A percentile compares a stretch with the other conserved stretches of the same genome.
Conservation (phyloP, 2,329 filamentous ascomycete genomes). For the Alternaria arborescens region DNA sequence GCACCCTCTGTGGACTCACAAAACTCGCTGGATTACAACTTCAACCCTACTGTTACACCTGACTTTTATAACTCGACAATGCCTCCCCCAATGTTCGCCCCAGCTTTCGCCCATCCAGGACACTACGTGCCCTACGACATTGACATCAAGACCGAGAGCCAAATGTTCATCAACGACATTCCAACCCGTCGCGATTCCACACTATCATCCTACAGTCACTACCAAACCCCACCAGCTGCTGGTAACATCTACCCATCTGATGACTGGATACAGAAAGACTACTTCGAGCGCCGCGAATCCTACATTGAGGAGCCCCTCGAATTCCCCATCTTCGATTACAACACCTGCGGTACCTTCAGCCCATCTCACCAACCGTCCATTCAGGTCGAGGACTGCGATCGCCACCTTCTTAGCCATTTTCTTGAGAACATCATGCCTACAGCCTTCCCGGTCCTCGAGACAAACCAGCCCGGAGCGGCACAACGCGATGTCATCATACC, state of each 20-base stretch:
- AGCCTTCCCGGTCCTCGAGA: conserved; percentile 91
- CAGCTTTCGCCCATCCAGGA: conserved; percentile 61
- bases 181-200: conserved; percentile 86
- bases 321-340: conserved; percentile 84
- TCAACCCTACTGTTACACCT: conserved; percentile 67
- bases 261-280: conserved; percentile 76
- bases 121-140: conserved; percentile 86
- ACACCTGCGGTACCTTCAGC: conserved; percentile 69
- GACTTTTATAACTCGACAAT: conserved; percentile 68
- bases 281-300: conserved; percentile 74
- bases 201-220: conserved; percentile 92
- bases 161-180: conserved; percentile 92
- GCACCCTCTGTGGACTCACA: conserved; percentile 84
- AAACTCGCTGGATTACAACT: conserved; percentile 69
- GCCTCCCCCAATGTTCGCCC: conserved; percentile 60
- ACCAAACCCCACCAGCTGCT: conserved; percentile 77
- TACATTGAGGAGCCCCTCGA: conserved; percentile 66
- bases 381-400: conserved; percentile 87
- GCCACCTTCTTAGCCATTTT: conserved; percentile 88
- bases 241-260: conserved; percentile 72
- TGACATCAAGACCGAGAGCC: conserved; percentile 93
- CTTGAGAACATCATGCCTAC: conserved; percentile 85
- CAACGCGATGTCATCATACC: conserved; percentile 84
- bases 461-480: conserved; percentile 84
- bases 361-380: conserved; percentile 74